Evolutionary conservation across 352 stramenopile genomes (phyloP).

Genomic region (Globisporangium carolinianum): DNA sequence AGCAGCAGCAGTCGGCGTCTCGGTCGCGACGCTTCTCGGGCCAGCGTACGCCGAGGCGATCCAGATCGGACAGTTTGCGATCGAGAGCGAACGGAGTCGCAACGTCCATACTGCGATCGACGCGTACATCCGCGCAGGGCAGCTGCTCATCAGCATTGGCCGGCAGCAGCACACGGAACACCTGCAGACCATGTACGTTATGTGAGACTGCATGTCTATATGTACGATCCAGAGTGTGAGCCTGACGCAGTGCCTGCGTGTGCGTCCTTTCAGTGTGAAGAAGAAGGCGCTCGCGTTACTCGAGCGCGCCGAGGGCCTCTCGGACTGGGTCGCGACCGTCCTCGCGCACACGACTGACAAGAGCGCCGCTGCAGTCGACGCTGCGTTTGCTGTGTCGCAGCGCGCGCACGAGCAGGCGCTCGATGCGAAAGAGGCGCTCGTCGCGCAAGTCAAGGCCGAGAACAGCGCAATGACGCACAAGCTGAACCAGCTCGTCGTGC

Average conservation of each 20-base stretch:
- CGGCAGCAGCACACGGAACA: slow-evolving; percentile 45
- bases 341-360: slow-evolving; percentile 19
- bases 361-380: slow-evolving; percentile 22
- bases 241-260: not conserved
- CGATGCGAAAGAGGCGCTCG: slow-evolving; percentile 51
- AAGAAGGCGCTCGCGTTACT: slow-evolving; percentile 70
- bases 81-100: slow-evolving; percentile 56
- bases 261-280: slow-evolving; percentile 30
- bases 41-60: slow-evolving; percentile 60
- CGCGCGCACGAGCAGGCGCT: slow-evolving; percentile 29
- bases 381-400: slow-evolving; percentile 43
- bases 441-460: slow-evolving; percentile 50
- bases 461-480: slow-evolving; percentile 53
- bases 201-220: no score
- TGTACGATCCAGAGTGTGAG: no score
- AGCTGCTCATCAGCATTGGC: slow-evolving; percentile 62
- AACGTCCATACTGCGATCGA: slow-evolving; percentile 62
- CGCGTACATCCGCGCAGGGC: slow-evolving; percentile 59
- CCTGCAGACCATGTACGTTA: slow-evolving; percentile 60
- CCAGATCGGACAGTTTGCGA: slow-evolving; percentile 53
- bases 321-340: slow-evolving; percentile 51
- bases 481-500: slow-evolving; percentile 52
- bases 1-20: slow-evolving; percentile 10
- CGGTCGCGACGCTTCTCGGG: slow-evolving; percentile 33
- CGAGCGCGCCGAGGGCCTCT: slow-evolving; percentile 63